Percentiles rank a stretch among this genome's conserved stretches.
Evolutionary conservation across 768 basidiomycete species (phyloP).

Genomic region (Amanita polypyramis): DNA sequence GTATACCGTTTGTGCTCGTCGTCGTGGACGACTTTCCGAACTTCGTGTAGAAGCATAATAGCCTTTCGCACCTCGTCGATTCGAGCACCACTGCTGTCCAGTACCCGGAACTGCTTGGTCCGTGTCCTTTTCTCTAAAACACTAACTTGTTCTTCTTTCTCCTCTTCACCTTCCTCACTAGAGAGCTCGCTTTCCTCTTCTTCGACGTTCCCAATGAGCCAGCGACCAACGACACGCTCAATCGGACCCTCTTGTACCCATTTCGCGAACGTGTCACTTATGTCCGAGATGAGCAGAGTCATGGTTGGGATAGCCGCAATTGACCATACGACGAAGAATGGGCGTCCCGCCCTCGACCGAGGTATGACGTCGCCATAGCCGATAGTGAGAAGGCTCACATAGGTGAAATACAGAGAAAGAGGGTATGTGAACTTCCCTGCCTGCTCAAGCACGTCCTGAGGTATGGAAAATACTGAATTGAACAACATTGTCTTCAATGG

Average conservation of each 20-base stretch:
- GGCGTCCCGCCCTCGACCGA: constrained; percentile 23
- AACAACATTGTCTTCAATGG: too few relatives aligned
- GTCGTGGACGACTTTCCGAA: constrained; percentile 21
- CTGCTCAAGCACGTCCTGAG: constrained; percentile 10
- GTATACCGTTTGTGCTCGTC: constrained; percentile 19
- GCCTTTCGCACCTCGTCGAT: constrained; percentile 8
- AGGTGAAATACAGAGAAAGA: constrained; percentile 28
- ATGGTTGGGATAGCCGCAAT: constrained; percentile 29
- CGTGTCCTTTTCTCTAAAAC: background rate
- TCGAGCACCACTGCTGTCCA: background rate
- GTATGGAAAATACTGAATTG: too few relatives aligned
- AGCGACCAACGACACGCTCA: constrained; percentile 13
- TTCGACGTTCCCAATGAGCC: constrained; percentile 6
- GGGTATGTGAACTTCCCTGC: constrained; percentile 25
- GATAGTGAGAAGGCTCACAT: constrained; percentile 28
- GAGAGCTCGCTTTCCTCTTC: constrained; percentile 15
- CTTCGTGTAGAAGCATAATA: constrained; percentile 20
- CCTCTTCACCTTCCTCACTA: constrained; percentile 9
- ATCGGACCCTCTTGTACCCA: constrained; percentile 22
- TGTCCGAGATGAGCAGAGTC: constrained; percentile 33
- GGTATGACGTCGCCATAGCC: constrained; percentile 32
- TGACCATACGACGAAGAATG: constrained; percentile 33
- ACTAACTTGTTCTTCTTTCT: background rate
- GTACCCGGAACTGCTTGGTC: too few relatives aligned
- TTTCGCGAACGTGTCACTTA: constrained; percentile 38